These are phyloP conservation scores for sorghum (Sorghum bicolor) DNA, from an alignment of 176 grass and related monocot species.

Conservation along the genomic window DNA sequence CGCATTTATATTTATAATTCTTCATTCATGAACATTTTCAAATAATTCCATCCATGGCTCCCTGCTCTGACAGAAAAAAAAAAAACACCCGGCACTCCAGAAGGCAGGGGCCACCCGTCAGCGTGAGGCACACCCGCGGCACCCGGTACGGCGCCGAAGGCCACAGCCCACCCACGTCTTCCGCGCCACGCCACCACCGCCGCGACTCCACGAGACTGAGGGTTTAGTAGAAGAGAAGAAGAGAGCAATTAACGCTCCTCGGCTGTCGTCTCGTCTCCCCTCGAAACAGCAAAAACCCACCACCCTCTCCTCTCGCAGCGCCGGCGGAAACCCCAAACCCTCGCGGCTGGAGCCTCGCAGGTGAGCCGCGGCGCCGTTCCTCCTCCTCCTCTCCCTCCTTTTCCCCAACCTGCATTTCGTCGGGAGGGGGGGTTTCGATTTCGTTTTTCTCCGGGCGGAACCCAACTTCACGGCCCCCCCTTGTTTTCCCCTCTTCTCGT, in stretches of 20 bases:
- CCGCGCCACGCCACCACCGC: too few species aligned
- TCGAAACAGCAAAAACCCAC: conserved; percentile 16
- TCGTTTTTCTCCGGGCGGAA: neutral
- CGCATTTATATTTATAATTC: too few species aligned
- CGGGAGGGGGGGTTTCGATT: neutral
- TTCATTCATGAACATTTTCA: too few species aligned
- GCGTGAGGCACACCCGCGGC: too few species aligned
- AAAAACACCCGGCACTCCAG: too few species aligned
- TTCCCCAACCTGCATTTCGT: neutral
- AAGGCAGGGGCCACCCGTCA: too few species aligned
- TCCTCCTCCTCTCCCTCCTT: neutral
- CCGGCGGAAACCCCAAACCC: neutral
- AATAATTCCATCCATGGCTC: too few species aligned
- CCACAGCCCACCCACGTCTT: too few species aligned
- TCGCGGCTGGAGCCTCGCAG: neutral
- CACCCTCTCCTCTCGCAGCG: neutral
- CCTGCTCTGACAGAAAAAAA: too few species aligned
- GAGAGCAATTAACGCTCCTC: neutral
- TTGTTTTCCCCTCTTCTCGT: neutral
- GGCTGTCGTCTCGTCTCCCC: neutral
- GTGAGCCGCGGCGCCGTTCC: neutral
- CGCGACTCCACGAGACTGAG: neutral
- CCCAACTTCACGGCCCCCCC: neutral
- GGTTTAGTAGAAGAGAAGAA: neutral
- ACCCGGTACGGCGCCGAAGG: too few species aligned